A percentile compares a stretch with the other conserved stretches of the same genome.
These are phyloP conservation scores for Diaporthe vexans DNA, from an alignment of 2,329 filamentous ascomycete species.

Conservation along the genomic window DNA sequence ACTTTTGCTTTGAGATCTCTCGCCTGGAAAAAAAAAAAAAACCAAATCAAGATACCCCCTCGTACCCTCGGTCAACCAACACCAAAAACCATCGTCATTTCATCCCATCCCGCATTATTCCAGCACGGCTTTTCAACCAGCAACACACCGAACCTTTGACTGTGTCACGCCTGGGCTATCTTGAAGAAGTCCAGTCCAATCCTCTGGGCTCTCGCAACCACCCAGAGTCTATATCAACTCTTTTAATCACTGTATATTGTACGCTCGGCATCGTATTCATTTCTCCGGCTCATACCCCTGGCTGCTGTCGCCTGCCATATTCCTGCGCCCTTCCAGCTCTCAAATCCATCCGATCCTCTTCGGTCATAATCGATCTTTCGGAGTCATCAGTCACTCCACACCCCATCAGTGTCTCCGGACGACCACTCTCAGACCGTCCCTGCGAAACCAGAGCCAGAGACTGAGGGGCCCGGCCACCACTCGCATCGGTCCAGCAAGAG, in stretches of 20 bases:
- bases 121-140: background rate
- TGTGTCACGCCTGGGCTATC: constrained; percentile 25
- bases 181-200: constrained; percentile 29
- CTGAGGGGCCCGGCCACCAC: constrained; percentile 10
- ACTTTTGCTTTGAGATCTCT: constrained; percentile 11
- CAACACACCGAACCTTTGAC: constrained; percentile 21
- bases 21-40: background rate
- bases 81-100: constrained; percentile 14
- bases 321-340: background rate
- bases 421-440: constrained; percentile 27
- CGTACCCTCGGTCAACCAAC: background rate
- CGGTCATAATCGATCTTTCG: background rate
- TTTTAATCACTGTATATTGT: constrained; percentile 37
- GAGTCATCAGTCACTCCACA: constrained; percentile 19
- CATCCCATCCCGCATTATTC: constrained; percentile 11
- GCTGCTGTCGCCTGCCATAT: background rate
- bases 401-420: constrained; percentile 14
- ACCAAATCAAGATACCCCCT: constrained; percentile 15
- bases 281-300: constrained; percentile 17
- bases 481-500: constrained; percentile 21
- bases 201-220: background rate
- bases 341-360: constrained; percentile 20
- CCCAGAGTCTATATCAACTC: constrained; percentile 12
- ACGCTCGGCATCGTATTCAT: constrained; percentile 32
- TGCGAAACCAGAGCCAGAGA: constrained; percentile 16